Conservation (phyloP, 2,329 filamentous ascomycete genomes). For the Xylariaceae sp. region DNA sequence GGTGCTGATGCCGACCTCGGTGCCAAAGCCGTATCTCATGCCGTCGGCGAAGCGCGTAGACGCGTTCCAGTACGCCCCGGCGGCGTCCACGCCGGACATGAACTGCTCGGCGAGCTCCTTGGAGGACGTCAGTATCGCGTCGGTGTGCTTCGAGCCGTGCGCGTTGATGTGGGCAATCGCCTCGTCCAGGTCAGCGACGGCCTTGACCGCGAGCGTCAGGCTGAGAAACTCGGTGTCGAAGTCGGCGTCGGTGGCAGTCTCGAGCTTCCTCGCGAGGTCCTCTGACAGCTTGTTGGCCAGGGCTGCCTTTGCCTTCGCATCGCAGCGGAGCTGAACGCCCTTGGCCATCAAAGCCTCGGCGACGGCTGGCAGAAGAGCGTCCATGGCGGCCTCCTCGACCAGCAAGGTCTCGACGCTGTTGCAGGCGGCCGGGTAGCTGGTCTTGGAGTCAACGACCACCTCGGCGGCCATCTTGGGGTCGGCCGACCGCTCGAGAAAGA, state of each 20-base stretch:
- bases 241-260: constrained; percentile 62
- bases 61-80: constrained; percentile 95
- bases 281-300: constrained; percentile 42
- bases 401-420: constrained; percentile 91
- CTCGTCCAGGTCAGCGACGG: constrained; percentile 58
- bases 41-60: constrained; percentile 92
- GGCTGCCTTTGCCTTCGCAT: constrained; percentile 57
- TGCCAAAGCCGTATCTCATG: constrained; percentile 95
- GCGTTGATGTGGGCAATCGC: constrained; percentile 86
- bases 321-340: constrained; percentile 79
- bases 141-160: constrained; percentile 90
- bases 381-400: constrained; percentile 65
- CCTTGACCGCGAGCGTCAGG: constrained; percentile 76
- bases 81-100: constrained; percentile 77
- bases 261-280: constrained; percentile 39
- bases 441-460: constrained; percentile 86
- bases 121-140: constrained; percentile 74
- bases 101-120: constrained; percentile 66
- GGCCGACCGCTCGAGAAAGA: constrained; percentile 76
- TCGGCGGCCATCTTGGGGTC: constrained; percentile 63
- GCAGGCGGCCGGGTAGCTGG: constrained; percentile 89
- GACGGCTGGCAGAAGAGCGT: constrained; percentile 60
- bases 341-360: constrained; percentile 67
- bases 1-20: constrained; percentile 95
- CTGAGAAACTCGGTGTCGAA: constrained; percentile 87